Conservation (phyloP, 352 stramenopile species). For the Pythium aristosporum region DNA sequence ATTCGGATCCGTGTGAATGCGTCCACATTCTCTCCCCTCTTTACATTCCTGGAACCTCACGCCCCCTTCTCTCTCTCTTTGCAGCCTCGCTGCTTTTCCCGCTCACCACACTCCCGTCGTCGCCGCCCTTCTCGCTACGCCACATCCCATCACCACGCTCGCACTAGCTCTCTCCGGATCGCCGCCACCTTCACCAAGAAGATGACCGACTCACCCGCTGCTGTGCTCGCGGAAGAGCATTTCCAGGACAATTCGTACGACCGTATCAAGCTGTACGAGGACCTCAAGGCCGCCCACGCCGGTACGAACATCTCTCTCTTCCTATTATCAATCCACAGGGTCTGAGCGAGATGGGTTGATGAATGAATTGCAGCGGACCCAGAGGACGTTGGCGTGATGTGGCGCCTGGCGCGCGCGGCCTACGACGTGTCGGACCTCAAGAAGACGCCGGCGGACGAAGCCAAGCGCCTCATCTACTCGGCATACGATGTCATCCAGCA, state of each 20-base stretch:
- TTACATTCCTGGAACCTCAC: too few relatives aligned
- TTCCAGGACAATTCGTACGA: slow-evolving; percentile 78
- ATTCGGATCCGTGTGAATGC: too few relatives aligned
- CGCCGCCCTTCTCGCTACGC: too few relatives aligned
- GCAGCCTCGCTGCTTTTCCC: too few relatives aligned
- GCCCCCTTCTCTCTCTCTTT: too few relatives aligned
- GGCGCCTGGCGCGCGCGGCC: slow-evolving; percentile 34
- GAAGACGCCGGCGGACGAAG: slow-evolving; percentile 32
- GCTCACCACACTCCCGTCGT: too few relatives aligned
- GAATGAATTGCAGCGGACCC: slow-evolving; percentile 19
- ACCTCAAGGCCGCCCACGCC: slow-evolving; percentile 41
- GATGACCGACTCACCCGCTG: slow-evolving; percentile 62
- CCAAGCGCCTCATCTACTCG: slow-evolving; percentile 43
- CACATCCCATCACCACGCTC: too few relatives aligned
- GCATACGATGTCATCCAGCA: slow-evolving; percentile 59
- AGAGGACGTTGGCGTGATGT: slow-evolving; percentile 33
- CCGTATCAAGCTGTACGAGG: slow-evolving; percentile 60
- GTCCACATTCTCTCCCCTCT: too few relatives aligned
- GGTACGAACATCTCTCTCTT: neutral
- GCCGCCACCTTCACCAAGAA: slow-evolving; percentile 23
- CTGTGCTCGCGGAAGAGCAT: slow-evolving; percentile 73
- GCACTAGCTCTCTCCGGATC: slow-evolving; percentile 18
- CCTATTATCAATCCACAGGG: too few relatives aligned
- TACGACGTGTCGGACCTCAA: slow-evolving; percentile 38
- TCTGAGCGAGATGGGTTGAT: too few relatives aligned